A percentile compares a stretch with the other conserved stretches of the same genome.
These are phyloP conservation scores for Imleria badia DNA, from an alignment of 768 basidiomycete species.

Conservation along the genomic window DNA sequence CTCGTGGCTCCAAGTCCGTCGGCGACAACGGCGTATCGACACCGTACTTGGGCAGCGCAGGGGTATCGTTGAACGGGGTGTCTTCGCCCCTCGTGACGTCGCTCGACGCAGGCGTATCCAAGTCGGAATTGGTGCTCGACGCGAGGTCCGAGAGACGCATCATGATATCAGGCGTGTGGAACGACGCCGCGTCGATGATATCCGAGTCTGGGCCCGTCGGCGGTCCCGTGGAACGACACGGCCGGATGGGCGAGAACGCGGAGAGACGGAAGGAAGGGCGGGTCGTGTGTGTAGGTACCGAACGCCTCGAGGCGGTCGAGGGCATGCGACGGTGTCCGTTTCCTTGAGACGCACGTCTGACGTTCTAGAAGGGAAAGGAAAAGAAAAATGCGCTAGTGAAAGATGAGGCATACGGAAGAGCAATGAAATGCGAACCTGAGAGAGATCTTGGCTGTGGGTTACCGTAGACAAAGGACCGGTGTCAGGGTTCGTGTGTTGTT, in stretches of 20 bases:
- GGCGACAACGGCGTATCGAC: slow-evolving; percentile 9
- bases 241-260: slow-evolving; percentile 13
- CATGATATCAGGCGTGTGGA: slow-evolving; percentile 13
- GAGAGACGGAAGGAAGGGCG: slow-evolving; percentile 27
- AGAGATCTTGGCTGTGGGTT: slow-evolving; percentile 30
- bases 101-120: slow-evolving; percentile 14
- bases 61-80: slow-evolving; percentile 23
- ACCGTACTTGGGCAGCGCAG: slow-evolving; percentile 15
- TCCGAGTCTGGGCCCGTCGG: neutral
- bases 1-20: slow-evolving; percentile 3
- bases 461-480: slow-evolving; percentile 7
- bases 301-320: slow-evolving; percentile 22
- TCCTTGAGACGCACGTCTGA: slow-evolving; percentile 15
- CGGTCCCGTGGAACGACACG: neutral
- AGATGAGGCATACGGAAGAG: neutral
- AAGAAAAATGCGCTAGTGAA: neutral
- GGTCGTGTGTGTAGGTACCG: slow-evolving; percentile 1
- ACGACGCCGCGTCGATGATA: neutral
- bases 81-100: slow-evolving; percentile 7
- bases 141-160: slow-evolving; percentile 21
- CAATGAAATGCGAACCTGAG: slow-evolving; percentile 22
- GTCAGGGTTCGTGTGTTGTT: slow-evolving; percentile 8
- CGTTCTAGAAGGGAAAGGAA: slow-evolving; percentile 19
- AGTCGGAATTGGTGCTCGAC: neutral
- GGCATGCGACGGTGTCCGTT: slow-evolving; percentile 20